Percentiles rank a stretch among this genome's conserved stretches.
Evolutionary conservation across 257 asterid genomes (phyloP).

Genomic region (Echites panduratus): DNA sequence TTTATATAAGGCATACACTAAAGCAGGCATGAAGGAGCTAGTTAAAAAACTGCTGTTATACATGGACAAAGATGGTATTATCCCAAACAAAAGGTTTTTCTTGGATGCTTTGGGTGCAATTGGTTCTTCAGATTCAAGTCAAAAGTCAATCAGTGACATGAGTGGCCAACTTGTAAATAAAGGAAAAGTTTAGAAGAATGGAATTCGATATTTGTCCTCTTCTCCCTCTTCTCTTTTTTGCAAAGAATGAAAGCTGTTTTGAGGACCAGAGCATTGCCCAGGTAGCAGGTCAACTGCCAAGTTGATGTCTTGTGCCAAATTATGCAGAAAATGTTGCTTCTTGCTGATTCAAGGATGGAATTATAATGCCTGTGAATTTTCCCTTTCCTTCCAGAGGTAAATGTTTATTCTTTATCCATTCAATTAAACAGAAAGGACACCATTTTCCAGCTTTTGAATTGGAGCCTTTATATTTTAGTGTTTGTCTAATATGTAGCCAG

Average conservation of each 20-base stretch:
- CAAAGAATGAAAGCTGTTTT: background rate
- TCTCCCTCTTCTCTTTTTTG: background rate
- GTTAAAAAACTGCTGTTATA: slow-evolving; percentile 42
- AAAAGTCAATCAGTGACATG: slow-evolving; percentile 28
- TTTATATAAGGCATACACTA: slow-evolving; percentile 73
- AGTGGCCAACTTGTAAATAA: slow-evolving; percentile 19
- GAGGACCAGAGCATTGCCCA: background rate
- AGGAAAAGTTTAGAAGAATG: slow-evolving; percentile 23
- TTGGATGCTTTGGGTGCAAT: slow-evolving; percentile 75
- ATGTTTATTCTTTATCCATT: background rate
- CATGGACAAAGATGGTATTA: slow-evolving; percentile 85
- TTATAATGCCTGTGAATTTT: background rate
- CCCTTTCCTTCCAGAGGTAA: slow-evolving; percentile 5
- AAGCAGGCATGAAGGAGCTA: slow-evolving; percentile 76
- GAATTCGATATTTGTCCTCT: slow-evolving; percentile 5
- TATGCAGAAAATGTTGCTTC: slow-evolving; percentile 1
- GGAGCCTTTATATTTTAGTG: background rate
- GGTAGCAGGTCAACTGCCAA: background rate
- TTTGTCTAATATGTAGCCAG: background rate
- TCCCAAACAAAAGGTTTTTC: slow-evolving; percentile 80
- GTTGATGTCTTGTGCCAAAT: background rate
- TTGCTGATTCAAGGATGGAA: background rate
- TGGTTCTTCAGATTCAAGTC: slow-evolving; percentile 43
- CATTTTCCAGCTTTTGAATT: background rate
- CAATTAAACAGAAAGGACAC: background rate